Evolutionary conservation across 1,139 yeast genomes (phyloP), one percentile per base, ranked within the genome.

Genomic region (Saccharomyces pastorianus): DNA sequence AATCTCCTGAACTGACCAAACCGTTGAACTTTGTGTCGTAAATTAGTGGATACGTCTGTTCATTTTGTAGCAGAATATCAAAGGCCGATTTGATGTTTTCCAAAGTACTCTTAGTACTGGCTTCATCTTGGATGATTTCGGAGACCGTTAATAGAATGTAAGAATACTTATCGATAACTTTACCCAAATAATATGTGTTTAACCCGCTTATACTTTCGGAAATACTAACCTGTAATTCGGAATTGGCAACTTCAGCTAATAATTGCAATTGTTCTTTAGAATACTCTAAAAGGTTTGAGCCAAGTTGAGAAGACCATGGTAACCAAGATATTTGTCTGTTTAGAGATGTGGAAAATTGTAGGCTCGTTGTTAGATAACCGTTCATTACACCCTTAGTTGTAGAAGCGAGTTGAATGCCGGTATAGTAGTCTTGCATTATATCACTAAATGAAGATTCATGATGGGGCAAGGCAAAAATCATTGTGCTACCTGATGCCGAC

Each of bases 11-110:
- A 0, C 91, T 84, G 13, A 84, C 76, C 8, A 86, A 64, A 14
- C 95, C 95, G 64, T 81, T 82, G 90, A 91, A 86, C 0, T 80
- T 74, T 1, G 75, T 74, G 58, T 86, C 93, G 64, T 85, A 86
- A 0, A 76, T 76, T 62, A 86, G 74, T 0, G 91, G 91, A 53
- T 77, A 74, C 17, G 57, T 61, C 61, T 81, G 81, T 51, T 70
- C 69, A 64, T 86, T 86, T 1, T 65, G 61, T 2, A 83, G 78
- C 65, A 84, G 86, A 34, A 83, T 77, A 49, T 76, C 78, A 56
- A 86, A 74, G 0, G 93, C 88, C 31, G 69, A 62, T 59, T 84
- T 83, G 54, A 85, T 64, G 56, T 78, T 77, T 1, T 79, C 77
- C 48, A 84, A 68, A 32, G 82, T 69, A 0, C 65, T 65, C 13